Evolutionary conservation across 2,329 filamentous ascomycete genomes (phyloP), one percentile per base, ranked within the genome.

Genomic region (Fusarium abutilonis): DNA sequence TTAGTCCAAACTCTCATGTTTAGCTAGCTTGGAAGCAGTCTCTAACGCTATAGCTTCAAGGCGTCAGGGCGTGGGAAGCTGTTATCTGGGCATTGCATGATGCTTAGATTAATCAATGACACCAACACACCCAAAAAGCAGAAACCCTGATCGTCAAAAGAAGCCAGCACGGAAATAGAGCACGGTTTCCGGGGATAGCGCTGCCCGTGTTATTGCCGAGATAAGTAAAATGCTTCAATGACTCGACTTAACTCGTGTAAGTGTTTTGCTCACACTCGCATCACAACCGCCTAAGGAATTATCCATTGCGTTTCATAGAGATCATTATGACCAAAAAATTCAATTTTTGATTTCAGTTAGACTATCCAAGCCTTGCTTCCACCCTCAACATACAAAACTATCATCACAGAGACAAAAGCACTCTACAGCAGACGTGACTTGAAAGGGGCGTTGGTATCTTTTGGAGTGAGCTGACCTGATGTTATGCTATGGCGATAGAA

Each of bases 401-500:
- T 41, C 15, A 19, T 38, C 8, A 28, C 57, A 49, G 53, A 63
- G 48, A 56, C 66, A 65, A 66, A 31, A 21, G 6, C 36, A 19
- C 32, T 36, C 13, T 65, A 57, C 52, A 68, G 64, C 60, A 55
- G 62, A 54, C 52, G 52, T 52, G 55, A 46, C 51, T 38, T 40
- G 13, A 23, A 44, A 41, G 64, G 64, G 62, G 58, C 62, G 41
- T 51, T 50, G 44, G 45, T 60, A 29, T 8, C 23, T 26, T 26
- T 26, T 7, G 23, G 41, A 42, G 51, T 66, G 59, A 64, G 53
- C 56, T 64, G 66, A 66, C 68, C 62, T 68, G 62, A 68, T 66
- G 43, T 59, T 50, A 68, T 67, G 50, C 6, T 8, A 34, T 51
- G 44, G 47, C 52, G 44, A 40, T 39, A 42, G 23, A 26, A 26